Evolutionary conservation across 257 asterid genomes (phyloP).

Genomic region (Avicennia marina): DNA sequence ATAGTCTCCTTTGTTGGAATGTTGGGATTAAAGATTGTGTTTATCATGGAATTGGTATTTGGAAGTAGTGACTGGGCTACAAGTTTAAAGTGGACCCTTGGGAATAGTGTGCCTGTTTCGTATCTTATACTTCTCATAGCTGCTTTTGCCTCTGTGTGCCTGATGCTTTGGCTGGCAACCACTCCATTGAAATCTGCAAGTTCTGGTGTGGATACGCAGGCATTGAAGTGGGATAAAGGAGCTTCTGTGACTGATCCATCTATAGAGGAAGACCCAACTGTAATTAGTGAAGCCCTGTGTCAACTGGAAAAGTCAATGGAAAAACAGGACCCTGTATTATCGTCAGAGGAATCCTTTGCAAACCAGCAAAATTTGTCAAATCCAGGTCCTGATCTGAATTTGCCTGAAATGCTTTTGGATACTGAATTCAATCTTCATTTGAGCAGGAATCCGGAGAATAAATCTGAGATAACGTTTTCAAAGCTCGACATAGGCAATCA

Average conservation of each 20-base stretch:
- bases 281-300: constrained; percentile 30
- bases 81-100: constrained; percentile 70
- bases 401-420: constrained; percentile 60
- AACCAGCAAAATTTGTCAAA: constrained; percentile 28
- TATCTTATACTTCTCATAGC: constrained; percentile 60
- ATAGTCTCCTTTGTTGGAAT: constrained; percentile 58
- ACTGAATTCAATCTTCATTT: constrained; percentile 33
- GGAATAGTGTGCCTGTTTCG: constrained; percentile 52
- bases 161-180: constrained; percentile 82
- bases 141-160: constrained; percentile 51
- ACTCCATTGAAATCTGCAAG: constrained; percentile 85
- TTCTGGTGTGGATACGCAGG: constrained; percentile 43
- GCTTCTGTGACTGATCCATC: too few relatives aligned
- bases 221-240: constrained; percentile 43
- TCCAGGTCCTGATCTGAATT: constrained; percentile 35
- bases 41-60: constrained; percentile 76
- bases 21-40: constrained; percentile 65
- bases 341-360: constrained; percentile 33
- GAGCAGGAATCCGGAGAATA: constrained; percentile 47
- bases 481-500: constrained; percentile 23
- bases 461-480: constrained; percentile 36
- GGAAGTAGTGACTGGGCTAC: constrained; percentile 91
- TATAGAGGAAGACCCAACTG: too few relatives aligned
- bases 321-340: constrained; percentile 30
- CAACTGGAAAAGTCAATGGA: constrained; percentile 33